Conservation (phyloP, 1,139 yeast species). For the Hemisphaericaspora xylanilytica region DNA sequence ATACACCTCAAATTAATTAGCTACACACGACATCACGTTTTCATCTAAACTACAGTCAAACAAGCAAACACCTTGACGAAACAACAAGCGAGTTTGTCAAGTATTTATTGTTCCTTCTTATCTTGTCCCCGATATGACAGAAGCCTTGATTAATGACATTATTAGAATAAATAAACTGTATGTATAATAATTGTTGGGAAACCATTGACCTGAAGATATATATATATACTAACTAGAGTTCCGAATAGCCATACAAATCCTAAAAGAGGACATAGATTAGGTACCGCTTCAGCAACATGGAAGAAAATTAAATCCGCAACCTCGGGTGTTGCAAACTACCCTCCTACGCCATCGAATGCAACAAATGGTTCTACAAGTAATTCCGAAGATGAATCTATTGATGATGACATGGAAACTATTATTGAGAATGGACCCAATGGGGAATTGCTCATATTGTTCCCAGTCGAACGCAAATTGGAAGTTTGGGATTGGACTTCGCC, state of each 20-base stretch:
- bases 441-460: slow-evolving; percentile 41
- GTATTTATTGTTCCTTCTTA: background rate
- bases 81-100: background rate
- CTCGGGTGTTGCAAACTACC: slow-evolving; percentile 2
- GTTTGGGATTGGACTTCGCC: slow-evolving; percentile 50
- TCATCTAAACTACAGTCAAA: too few relatives aligned
- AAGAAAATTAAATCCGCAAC: slow-evolving; percentile 41
- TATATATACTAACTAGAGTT: slow-evolving; percentile 1
- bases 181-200: too few relatives aligned
- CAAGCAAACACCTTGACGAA: background rate
- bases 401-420: slow-evolving; percentile 7
- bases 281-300: slow-evolving; percentile 47
- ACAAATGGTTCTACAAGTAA: slow-evolving; percentile 5
- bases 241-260: slow-evolving; percentile 18
- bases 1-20: too few relatives aligned
- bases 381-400: slow-evolving; percentile 8
- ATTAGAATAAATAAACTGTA: slow-evolving; percentile 9
- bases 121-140: slow-evolving; percentile 1
- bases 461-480: slow-evolving; percentile 30
- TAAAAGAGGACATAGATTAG: slow-evolving; percentile 37
- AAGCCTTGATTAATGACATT: slow-evolving; percentile 5
- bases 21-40: background rate
- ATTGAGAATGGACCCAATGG: slow-evolving; percentile 45
- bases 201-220: background rate
- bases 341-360: background rate